Base-by-base conservation (phyloP, 805 yeast genomes). In the Saccharomycopsis malanga region DNA sequence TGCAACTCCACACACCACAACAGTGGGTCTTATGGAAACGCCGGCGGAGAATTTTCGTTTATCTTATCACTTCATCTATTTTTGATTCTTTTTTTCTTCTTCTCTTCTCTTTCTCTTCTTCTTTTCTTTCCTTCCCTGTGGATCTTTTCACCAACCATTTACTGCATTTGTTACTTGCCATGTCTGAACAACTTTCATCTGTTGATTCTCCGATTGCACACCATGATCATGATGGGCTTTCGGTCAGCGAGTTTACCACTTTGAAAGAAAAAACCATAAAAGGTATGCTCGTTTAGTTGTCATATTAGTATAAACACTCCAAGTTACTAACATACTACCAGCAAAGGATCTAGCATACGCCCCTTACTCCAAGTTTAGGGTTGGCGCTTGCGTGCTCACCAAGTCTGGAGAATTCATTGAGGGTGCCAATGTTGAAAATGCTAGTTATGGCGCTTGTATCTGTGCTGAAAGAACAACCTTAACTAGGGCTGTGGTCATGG, bases 351-450 rank as follows among this genome's bases (percentile, higher is more conserved):
- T 63, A 15, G 67, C 78, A 1, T 74, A 75, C 55, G 62, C 72
- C 10, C 80, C 80, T 2, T 75, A 70, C 50, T 70, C 74, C 4
- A 59, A 65, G 9, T 70, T 69, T 54, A 53, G 87, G 43, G 98
- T 91, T 2, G 98, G 98, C 0, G 86, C 95, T 45, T 76, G 81
- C 2, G 57, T 91, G 1, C 58, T 86, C 21, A 70, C 87, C 1
- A 61, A 59, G 0, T 59, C 67, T 6, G 83, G 77, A 2, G 65
- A 66, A 17, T 68, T 60, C 37, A 65, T 49, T 17, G 58, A 65
- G 10, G 98, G 98, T 3, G 95, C 95, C 35, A 91, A 91, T 56
- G 79, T 93, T 23, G 98, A 91, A 61, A 93, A 91, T 61, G 98
- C 97, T 2, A 79, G 93, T 42, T 89, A 85, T 59, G 94, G 87